A percentile compares a stretch with the other conserved stretches of the same genome.
phyloP scores from a whole-genome alignment of 2,329 filamentous ascomycete species.

The Trichoderma aggressivum region DNA sequence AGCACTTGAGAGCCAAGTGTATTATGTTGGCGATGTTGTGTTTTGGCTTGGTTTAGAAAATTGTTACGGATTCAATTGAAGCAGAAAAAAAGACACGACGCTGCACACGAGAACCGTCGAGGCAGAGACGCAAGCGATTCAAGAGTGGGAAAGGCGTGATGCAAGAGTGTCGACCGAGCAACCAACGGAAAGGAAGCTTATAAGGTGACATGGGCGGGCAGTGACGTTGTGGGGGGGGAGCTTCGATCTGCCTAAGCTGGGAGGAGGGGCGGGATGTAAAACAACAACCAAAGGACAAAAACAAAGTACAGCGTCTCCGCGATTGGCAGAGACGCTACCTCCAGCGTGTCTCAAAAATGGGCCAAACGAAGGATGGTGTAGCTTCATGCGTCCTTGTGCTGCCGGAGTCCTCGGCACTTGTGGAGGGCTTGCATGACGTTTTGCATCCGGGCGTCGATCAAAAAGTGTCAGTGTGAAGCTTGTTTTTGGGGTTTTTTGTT shows the following conservation, averaged over 20 bases:
- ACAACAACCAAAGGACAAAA: background rate
- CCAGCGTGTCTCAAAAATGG: background rate
- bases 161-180: conserved; percentile 16
- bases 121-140: background rate
- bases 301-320: background rate
- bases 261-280: background rate
- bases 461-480: background rate
- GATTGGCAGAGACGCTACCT: background rate
- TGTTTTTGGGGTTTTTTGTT: background rate
- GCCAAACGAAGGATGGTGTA: background rate
- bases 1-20: background rate
- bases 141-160: background rate
- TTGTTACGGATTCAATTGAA: background rate
- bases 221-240: background rate
- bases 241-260: background rate
- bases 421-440: conserved; percentile 8
- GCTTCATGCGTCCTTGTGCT: background rate
- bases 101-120: background rate
- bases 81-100: background rate
- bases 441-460: background rate
- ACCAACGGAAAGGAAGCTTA: conserved; percentile 6
- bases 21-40: background rate
- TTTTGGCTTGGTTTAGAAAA: background rate
- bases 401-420: conserved; percentile 4
- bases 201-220: background rate